Evolutionary conservation across 2,329 filamentous ascomycete species (phyloP).

Genomic region (Sclerotinia spermophila): DNA sequence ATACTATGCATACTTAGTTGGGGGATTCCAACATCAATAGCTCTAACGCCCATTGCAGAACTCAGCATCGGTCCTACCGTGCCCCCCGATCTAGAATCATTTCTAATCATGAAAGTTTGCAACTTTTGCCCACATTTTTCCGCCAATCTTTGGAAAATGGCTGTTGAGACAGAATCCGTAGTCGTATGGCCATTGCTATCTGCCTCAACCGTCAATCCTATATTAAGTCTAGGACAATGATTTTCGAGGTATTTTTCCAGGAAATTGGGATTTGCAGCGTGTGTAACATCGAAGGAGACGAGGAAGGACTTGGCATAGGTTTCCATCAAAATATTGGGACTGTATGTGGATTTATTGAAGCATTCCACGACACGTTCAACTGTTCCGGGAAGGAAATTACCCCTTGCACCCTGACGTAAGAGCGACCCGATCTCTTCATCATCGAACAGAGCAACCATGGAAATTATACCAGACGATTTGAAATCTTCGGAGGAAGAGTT

Average conservation of each 20-base stretch:
- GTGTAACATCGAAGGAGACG: constrained; percentile 87
- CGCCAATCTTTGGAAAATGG: constrained; percentile 74
- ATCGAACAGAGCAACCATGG: constrained; percentile 91
- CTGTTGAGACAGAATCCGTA: constrained; percentile 80
- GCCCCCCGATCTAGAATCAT: constrained; percentile 83
- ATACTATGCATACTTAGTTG: constrained; percentile 95
- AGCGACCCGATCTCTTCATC: constrained; percentile 94
- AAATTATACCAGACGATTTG: constrained; percentile 57
- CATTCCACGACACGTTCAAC: constrained; percentile 79
- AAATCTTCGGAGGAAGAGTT: constrained; percentile 54
- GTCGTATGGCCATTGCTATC: constrained; percentile 97
- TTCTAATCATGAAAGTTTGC: constrained; percentile 92
- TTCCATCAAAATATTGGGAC: constrained; percentile 65
- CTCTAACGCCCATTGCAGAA: constrained; percentile 72
- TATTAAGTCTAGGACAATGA: constrained; percentile 84
- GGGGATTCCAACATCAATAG: constrained; percentile 83
- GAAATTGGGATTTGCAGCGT: constrained; percentile 95
- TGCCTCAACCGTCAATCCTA: constrained; percentile 74
- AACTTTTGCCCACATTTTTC: constrained; percentile 67
- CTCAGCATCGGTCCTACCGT: constrained; percentile 94
- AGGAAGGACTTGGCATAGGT: constrained; percentile 92
- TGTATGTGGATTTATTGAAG: constrained; percentile 45
- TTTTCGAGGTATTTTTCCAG: constrained; percentile 75
- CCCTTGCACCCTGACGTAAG: constrained; percentile 81
- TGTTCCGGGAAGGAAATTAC: constrained; percentile 80